Evolutionary conservation across 2,329 filamentous ascomycete genomes (phyloP), one percentile per base, ranked within the genome.

Genomic region (Scedosporium minutisporum): DNA sequence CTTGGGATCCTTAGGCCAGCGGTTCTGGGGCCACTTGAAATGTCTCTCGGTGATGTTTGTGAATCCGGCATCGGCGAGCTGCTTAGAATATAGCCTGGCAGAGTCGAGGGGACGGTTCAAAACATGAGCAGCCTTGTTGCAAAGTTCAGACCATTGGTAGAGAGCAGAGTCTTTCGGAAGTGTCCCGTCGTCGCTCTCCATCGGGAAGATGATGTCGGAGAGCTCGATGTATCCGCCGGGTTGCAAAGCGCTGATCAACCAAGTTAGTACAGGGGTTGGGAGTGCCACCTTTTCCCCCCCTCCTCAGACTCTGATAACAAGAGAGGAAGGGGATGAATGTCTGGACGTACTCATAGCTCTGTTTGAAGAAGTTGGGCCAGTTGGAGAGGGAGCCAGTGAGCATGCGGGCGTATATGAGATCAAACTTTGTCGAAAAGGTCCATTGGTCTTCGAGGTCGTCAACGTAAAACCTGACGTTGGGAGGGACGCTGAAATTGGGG

Each of bases 11-110:
- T 77, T 78, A 0, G 81, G 78, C 82, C 82, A 85, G 10, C 73
- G 69, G 66, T 79, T 81, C 33, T 74, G 74, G 0, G 82, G 82
- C 72, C 81, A 78, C 68, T 78, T 80, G 66, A 75, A 80, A 4
- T 79, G 67, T 1, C 75, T 71, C 67, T 83, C 78, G 0, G 71
- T 71, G 0, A 86, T 77, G 62, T 84, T 76, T 55, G 75, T 71
- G 65, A 86, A 86, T 0, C 84, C 84, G 0, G 78, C 81, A 12
- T 80, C 78, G 3, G 72, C 70, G 67, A 85, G 74, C 62, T 77
- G 75, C 48, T 71, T 65, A 58, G 69, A 71, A 59, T 74, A 75
- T 4, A 18, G 16, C 61, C 74, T 72, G 16, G 69, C 73, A 57
- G 76, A 67, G 55, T 73, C 65, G 6, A 77, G 67, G 1, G 77